A percentile compares a stretch with the other conserved stretches of the same genome.
Evolutionary conservation across 306 rosid species (phyloP).

Genomic region (Boehmeria nivea): DNA sequence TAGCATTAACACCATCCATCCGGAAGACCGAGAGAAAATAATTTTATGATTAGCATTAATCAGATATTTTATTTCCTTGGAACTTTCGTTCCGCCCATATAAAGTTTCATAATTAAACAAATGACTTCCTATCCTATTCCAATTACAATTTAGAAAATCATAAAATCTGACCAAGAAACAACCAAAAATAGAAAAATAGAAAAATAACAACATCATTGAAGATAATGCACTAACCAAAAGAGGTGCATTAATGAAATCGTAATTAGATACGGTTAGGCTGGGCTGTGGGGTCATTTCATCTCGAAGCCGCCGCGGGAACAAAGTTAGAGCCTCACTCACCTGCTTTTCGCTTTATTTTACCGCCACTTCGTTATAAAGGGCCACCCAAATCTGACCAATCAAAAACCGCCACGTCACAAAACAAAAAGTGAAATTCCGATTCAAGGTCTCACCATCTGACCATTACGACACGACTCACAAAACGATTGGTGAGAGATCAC

Average conservation of each 20-base stretch:
- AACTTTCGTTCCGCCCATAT: background rate
- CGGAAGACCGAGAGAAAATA: too few relatives aligned
- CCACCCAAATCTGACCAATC: background rate
- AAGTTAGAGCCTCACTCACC: background rate
- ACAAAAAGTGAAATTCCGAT: background rate
- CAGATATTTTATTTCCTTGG: background rate
- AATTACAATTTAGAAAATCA: background rate
- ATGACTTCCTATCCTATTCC: background rate
- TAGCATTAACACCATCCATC: too few relatives aligned
- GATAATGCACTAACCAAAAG: background rate
- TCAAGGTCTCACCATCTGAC: background rate
- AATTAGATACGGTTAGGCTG: background rate
- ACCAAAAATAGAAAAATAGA: background rate
- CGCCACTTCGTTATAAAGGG: background rate
- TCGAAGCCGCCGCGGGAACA: background rate
- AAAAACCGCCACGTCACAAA: background rate
- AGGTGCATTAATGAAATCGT: background rate
- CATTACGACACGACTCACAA: too few relatives aligned
- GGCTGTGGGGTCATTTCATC: background rate
- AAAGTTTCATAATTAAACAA: background rate
- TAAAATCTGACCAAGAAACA: too few relatives aligned
- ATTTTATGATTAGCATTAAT: background rate
- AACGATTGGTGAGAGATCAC: too few relatives aligned
- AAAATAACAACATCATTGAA: background rate
- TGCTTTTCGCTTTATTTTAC: background rate